Evolutionary conservation across 1,284 basidiomycete genomes (phyloP).

Genomic region (Caloboletus inedulis): DNA sequence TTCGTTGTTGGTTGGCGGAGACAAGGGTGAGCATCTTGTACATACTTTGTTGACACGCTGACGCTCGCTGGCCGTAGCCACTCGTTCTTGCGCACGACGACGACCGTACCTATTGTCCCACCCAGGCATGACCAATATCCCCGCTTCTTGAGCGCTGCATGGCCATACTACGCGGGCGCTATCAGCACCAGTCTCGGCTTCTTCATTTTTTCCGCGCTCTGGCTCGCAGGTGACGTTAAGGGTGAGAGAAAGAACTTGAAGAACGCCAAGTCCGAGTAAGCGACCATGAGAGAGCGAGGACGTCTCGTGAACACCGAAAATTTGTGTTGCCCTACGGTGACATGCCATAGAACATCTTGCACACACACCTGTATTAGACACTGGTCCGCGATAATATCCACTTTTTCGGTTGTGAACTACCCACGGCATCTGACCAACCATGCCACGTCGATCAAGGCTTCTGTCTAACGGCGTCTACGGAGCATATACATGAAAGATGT

Average conservation of each 20-base stretch:
- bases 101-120: slow-evolving; percentile 85
- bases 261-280: slow-evolving; percentile 51
- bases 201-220: slow-evolving; percentile 78
- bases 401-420: neutral
- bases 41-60: neutral
- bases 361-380: slow-evolving; percentile 25
- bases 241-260: slow-evolving; percentile 44
- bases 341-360: slow-evolving; percentile 7
- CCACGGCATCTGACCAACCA: neutral
- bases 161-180: slow-evolving; percentile 92
- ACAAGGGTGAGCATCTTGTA: slow-evolving; percentile 58
- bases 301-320: slow-evolving; percentile 2
- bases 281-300: neutral
- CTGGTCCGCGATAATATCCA: slow-evolving; percentile 7
- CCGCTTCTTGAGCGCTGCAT: slow-evolving; percentile 89
- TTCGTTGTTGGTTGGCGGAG: slow-evolving; percentile 89
- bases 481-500: slow-evolving; percentile 29
- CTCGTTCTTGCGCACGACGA: slow-evolving; percentile 69
- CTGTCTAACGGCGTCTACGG: slow-evolving; percentile 21
- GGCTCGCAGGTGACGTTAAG: slow-evolving; percentile 74
- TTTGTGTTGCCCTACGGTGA: slow-evolving; percentile 3
- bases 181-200: slow-evolving; percentile 85
- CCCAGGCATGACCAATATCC: slow-evolving; percentile 94
- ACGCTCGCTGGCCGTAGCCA: slow-evolving; percentile 43
- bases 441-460: slow-evolving; percentile 2